Conservation (phyloP, 805 yeast species). For the Blastobotrys muscicola region DNA sequence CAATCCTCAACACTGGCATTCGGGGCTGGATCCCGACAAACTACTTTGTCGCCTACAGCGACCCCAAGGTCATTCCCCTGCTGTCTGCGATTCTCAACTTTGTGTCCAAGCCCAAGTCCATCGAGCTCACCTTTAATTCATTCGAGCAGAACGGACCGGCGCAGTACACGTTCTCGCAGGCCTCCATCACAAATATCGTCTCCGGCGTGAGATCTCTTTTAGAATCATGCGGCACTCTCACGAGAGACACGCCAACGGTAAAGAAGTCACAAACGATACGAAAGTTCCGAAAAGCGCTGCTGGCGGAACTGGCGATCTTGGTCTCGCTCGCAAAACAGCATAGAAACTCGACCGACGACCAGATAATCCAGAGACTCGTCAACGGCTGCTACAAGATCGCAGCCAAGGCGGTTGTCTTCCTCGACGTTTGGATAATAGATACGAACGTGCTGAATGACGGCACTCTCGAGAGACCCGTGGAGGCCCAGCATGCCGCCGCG, state of each 20-base stretch:
- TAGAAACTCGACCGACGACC: constrained; percentile 23
- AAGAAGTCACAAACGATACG: constrained; percentile 23
- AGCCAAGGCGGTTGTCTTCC: constrained; percentile 24
- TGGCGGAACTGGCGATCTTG: constrained; percentile 31
- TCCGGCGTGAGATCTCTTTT: constrained; percentile 31
- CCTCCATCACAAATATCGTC: constrained; percentile 30
- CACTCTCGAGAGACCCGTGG: too few relatives aligned
- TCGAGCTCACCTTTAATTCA: constrained; percentile 11
- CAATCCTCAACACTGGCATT: constrained; percentile 26
- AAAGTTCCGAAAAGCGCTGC: constrained; percentile 27
- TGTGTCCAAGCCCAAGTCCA: constrained; percentile 26
- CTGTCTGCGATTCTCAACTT: constrained; percentile 29
- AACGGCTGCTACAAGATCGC: constrained; percentile 25
- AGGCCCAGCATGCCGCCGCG: too few relatives aligned
- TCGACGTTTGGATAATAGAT: constrained; percentile 24
- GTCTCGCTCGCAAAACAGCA: constrained; percentile 30
- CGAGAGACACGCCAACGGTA: constrained; percentile 27
- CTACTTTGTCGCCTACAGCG: constrained; percentile 30
- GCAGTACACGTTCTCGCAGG: constrained; percentile 26
- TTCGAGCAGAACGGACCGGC: constrained; percentile 2
- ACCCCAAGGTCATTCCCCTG: constrained; percentile 28
- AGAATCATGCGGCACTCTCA: constrained; percentile 26
- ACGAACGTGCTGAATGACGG: constrained; percentile 6
- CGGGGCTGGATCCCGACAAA: constrained; percentile 37
- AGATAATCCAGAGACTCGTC: constrained; percentile 25